A percentile compares a stretch with the other conserved stretches of the same genome.
phyloP scores from a whole-genome alignment of 768 basidiomycete species.

The Leccinum broughii region DNA sequence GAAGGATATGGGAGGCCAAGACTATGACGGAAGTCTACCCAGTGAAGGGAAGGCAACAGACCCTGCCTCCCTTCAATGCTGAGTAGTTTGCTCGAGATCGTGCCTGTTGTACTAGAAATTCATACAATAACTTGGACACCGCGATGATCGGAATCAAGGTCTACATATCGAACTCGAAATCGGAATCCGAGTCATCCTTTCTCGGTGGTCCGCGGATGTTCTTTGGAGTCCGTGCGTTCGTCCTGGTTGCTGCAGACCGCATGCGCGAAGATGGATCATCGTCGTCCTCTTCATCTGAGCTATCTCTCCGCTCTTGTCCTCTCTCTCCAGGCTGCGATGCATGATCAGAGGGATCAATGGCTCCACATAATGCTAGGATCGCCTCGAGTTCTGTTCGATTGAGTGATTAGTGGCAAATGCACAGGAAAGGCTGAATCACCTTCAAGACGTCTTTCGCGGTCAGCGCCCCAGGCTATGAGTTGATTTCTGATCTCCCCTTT shows the following conservation, averaged over 20 bases:
- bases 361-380: constrained; percentile 61
- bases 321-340: constrained; percentile 30
- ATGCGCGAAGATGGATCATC: constrained; percentile 55
- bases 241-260: constrained; percentile 58
- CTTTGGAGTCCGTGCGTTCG: constrained; percentile 50
- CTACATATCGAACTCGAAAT: constrained; percentile 76
- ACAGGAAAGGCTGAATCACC: constrained; percentile 47
- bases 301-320: constrained; percentile 38
- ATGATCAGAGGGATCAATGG: constrained; percentile 58
- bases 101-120: background rate
- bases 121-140: background rate
- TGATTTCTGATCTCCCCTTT: constrained; percentile 91
- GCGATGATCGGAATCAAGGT: background rate
- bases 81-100: constrained; percentile 28
- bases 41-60: constrained; percentile 53
- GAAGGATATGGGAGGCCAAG: constrained; percentile 68
- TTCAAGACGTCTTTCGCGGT: constrained; percentile 71
- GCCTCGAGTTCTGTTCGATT: constrained; percentile 63
- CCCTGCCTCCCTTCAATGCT: constrained; percentile 59
- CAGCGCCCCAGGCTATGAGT: constrained; percentile 81
- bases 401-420: constrained; percentile 1
- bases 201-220: constrained; percentile 52
- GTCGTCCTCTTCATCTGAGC: constrained; percentile 47
- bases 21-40: constrained; percentile 75
- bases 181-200: constrained; percentile 73